These are phyloP conservation scores for Penicillium simplicissimum DNA, from an alignment of 495 filamentous ascomycete species.

Conservation along the genomic window DNA sequence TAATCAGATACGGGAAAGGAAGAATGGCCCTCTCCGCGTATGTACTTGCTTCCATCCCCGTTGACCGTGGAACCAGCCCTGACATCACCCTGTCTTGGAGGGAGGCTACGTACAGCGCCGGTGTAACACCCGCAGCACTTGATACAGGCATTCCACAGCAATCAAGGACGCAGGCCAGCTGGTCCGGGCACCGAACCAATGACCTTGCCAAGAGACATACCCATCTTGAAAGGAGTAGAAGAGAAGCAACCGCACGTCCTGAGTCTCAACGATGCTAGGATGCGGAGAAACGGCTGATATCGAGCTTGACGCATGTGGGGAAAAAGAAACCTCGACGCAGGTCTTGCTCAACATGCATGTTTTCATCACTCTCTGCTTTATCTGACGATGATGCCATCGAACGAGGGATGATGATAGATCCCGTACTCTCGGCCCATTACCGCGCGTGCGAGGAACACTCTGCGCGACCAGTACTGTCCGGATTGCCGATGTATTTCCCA, in stretches of 20 bases:
- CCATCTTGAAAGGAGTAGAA: background rate
- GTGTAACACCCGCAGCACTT: constrained; percentile 24
- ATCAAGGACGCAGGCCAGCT: constrained; percentile 23
- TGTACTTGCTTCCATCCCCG: background rate
- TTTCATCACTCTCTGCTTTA: background rate
- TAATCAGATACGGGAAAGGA: background rate
- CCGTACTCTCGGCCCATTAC: constrained; percentile 2
- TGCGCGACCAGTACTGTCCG: background rate
- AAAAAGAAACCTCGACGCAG: background rate
- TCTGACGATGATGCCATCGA: constrained; percentile 16
- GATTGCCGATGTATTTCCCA: constrained; percentile 22
- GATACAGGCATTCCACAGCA: constrained; percentile 30
- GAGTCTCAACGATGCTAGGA: background rate
- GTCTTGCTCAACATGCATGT: background rate
- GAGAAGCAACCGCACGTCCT: background rate
- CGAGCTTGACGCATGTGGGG: constrained; percentile 6
- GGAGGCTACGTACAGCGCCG: background rate
- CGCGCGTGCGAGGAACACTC: background rate
- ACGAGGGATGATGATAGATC: constrained; percentile 4
- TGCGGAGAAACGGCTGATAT: background rate
- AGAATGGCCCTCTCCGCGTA: background rate
- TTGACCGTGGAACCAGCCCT: constrained; percentile 15
- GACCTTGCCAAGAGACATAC: background rate
- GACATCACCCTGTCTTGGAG: constrained; percentile 30
- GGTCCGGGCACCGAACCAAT: constrained; percentile 10